Percentiles rank a stretch among this genome's conserved stretches.
Evolutionary conservation across 768 basidiomycete species (phyloP).

Genomic region (Podaxis sp.): DNA sequence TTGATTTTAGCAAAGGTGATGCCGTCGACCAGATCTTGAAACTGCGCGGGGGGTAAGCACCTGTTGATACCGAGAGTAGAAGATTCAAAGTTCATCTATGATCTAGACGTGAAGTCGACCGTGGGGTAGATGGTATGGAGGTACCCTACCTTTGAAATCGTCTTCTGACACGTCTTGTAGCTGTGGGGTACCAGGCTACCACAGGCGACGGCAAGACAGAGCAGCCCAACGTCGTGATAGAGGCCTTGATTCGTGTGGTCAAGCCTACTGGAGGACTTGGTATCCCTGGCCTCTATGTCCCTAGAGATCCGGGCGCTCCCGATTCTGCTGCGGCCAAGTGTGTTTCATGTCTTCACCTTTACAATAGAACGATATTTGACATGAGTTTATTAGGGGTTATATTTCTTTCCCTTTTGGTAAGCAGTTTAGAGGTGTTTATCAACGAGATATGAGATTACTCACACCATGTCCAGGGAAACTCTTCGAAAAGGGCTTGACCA

Average conservation of each 20-base stretch:
- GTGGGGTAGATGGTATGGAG: conserved; percentile 40
- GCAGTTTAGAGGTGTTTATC: not conserved
- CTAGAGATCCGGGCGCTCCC: conserved; percentile 52
- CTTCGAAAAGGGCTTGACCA: conserved; percentile 51
- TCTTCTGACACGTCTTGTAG: conserved; percentile 18
- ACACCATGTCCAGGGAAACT: conserved; percentile 28
- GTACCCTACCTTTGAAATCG: too few species aligned
- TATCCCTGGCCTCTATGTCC: conserved; percentile 53
- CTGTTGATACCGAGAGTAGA: not conserved
- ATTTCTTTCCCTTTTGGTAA: conserved; percentile 49
- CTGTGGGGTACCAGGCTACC: conserved; percentile 54
- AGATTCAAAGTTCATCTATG: not conserved
- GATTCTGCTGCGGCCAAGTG: conserved; percentile 46
- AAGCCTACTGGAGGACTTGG: conserved; percentile 54
- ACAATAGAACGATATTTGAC: not conserved
- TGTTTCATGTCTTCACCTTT: conserved; percentile 9
- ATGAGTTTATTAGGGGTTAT: conserved; percentile 30
- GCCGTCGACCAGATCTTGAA: conserved; percentile 44
- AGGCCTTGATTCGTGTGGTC: conserved; percentile 46
- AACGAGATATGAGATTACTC: not conserved
- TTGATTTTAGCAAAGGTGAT: conserved; percentile 45
- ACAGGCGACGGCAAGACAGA: conserved; percentile 50
- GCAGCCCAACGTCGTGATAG: conserved; percentile 50
- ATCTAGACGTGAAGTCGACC: conserved; percentile 41
- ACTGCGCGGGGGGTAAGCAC: conserved; percentile 36